phyloP scores from a whole-genome alignment of 176 grass and related monocot genomes.

The Oropetium thomaeum region DNA sequence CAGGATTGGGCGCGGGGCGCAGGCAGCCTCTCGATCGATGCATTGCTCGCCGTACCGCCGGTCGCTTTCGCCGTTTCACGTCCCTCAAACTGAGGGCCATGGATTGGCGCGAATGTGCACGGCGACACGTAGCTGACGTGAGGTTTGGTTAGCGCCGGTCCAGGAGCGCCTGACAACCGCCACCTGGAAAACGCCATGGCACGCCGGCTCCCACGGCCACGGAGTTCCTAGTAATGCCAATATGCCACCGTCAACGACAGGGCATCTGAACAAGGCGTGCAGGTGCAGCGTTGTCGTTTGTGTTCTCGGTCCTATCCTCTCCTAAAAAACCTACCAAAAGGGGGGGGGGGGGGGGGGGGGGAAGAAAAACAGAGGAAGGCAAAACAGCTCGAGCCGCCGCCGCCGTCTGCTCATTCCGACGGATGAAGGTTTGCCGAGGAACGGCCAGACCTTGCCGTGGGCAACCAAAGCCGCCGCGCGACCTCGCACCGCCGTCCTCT shows the following conservation, averaged over 20 bases:
- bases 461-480: too few species aligned
- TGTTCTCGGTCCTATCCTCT: not conserved
- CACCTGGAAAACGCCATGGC: not conserved
- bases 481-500: too few species aligned
- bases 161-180: not conserved
- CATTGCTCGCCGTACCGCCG: slow-evolving; percentile 19
- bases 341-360: too few species aligned
- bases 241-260: not conserved
- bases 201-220: not conserved
- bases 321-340: too few species aligned
- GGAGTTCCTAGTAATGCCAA: not conserved
- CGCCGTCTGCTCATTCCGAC: too few species aligned
- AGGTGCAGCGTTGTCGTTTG: not conserved
- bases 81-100: not conserved
- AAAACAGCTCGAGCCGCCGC: too few species aligned
- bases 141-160: not conserved
- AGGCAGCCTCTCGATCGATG: slow-evolving; percentile 53
- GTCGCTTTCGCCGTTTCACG: slow-evolving; percentile 27
- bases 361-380: too few species aligned
- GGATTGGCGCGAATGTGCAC: not conserved
- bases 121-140: not conserved
- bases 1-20: slow-evolving; percentile 47
- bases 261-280: not conserved
- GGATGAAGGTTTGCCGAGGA: too few species aligned
- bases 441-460: too few species aligned